Conservation (phyloP, 345 rosid genomes). For the Lepidium didymum region DNA sequence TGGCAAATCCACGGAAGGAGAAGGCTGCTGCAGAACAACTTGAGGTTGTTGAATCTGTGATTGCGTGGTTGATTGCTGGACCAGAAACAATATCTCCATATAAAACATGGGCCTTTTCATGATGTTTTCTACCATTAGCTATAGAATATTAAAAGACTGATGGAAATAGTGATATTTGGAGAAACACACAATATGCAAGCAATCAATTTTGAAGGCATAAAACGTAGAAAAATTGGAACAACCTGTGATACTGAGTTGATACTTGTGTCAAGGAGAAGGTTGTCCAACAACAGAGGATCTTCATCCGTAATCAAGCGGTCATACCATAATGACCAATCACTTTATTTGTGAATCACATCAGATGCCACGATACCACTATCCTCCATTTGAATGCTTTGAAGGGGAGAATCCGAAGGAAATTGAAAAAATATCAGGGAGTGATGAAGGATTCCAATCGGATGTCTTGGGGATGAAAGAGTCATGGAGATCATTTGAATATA, state of each 20-base stretch:
- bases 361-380: conserved; percentile 34
- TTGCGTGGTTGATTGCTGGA: conserved; percentile 31
- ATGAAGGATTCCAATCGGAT: conserved; percentile 43
- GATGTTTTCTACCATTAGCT: background rate
- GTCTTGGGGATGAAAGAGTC: conserved; percentile 43
- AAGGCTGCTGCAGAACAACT: conserved; percentile 40
- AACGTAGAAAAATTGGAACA: background rate
- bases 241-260: conserved; percentile 63
- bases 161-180: background rate
- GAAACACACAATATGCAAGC: background rate
- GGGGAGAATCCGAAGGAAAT: conserved; percentile 37
- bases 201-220: background rate
- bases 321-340: conserved; percentile 73
- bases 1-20: conserved; percentile 40
- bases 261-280: conserved; percentile 48
- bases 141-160: background rate
- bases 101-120: background rate
- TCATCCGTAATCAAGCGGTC: conserved; percentile 70
- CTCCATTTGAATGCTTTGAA: conserved; percentile 48
- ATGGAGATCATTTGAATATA: conserved; percentile 54
- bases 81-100: conserved; percentile 32
- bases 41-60: conserved; percentile 37
- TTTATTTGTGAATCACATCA: conserved; percentile 41
- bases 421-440: conserved; percentile 45
- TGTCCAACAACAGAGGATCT: conserved; percentile 50